phyloP scores from a whole-genome alignment of 257 asterid species.

The Jacaranda mimosifolia region DNA sequence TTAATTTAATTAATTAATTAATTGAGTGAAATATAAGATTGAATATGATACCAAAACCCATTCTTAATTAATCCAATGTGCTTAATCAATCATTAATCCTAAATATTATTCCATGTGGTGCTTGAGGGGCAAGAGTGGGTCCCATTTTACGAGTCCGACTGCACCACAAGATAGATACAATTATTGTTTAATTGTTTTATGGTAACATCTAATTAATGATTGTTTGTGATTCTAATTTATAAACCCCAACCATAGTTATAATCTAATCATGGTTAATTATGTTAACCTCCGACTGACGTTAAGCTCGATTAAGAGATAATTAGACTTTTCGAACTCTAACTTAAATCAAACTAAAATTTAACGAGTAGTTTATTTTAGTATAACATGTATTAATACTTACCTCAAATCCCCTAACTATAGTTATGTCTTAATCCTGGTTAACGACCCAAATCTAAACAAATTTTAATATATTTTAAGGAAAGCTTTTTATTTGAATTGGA shows the following conservation, averaged over 20 bases:
- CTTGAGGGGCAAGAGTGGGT: conserved; percentile 30
- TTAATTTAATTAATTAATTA: not conserved
- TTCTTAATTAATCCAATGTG: conserved; percentile 30
- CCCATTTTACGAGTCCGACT: conserved; percentile 31
- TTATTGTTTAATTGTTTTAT: conserved; percentile 12
- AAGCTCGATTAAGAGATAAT: not conserved
- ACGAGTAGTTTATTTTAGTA: too few relatives aligned
- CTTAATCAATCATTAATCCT: conserved; percentile 6
- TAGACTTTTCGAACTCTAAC: too few relatives aligned
- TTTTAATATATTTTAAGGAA: too few relatives aligned
- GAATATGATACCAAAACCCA: conserved; percentile 41
- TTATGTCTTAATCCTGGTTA: too few relatives aligned
- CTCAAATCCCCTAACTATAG: too few relatives aligned
- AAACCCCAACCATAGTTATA: conserved; percentile 17
- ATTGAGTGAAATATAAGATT: conserved; percentile 41
- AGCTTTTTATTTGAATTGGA: too few relatives aligned
- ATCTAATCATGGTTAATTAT: not conserved
- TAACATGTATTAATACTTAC: too few relatives aligned
- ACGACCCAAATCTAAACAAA: too few relatives aligned
- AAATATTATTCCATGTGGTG: conserved; percentile 24
- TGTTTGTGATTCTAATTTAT: not conserved
- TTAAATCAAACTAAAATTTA: too few relatives aligned
- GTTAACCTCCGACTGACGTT: too few relatives aligned
- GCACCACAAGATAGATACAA: conserved; percentile 12
- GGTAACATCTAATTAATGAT: not conserved